phyloP scores from a whole-genome alignment of 1,284 basidiomycete genomes.

The Trichosporon asahii region DNA sequence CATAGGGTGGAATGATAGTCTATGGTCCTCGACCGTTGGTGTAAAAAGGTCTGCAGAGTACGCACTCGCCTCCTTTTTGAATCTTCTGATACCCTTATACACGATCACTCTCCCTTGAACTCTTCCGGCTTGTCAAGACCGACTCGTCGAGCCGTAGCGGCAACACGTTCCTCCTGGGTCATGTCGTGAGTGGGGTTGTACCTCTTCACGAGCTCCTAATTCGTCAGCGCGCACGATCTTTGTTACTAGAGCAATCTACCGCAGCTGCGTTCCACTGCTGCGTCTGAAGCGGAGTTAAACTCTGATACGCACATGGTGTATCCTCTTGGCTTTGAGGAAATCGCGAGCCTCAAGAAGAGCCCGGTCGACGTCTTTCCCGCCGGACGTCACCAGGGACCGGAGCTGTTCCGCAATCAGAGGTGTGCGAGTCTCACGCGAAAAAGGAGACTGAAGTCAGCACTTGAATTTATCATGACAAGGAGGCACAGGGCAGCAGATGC shows the following conservation, averaged over 20 bases:
- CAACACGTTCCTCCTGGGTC: conserved; percentile 70
- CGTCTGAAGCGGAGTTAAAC: too few relatives aligned
- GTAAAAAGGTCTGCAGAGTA: too few relatives aligned
- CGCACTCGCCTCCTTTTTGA: too few relatives aligned
- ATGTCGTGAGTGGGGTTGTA: conserved; percentile 83
- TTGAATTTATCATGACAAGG: too few relatives aligned
- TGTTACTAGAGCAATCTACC: too few relatives aligned
- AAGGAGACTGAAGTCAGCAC: conserved; percentile 47
- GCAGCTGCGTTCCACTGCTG: too few relatives aligned
- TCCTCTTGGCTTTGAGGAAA: conserved; percentile 68
- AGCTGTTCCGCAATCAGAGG: conserved; percentile 57
- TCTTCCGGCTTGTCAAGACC: conserved; percentile 59
- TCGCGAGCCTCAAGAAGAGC: conserved; percentile 65
- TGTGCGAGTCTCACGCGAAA: conserved; percentile 55
- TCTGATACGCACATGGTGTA: conserved; percentile 56
- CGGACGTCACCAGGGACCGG: conserved; percentile 57
- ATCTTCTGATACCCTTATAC: background rate
- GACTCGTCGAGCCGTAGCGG: conserved; percentile 79
- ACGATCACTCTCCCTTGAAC: conserved; percentile 30
- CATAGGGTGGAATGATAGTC: too few relatives aligned
- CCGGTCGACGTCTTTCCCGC: conserved; percentile 34
- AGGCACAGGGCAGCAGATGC: too few relatives aligned
- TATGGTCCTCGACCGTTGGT: too few relatives aligned
- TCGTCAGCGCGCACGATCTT: background rate
- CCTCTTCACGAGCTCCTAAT: conserved; percentile 66